These are phyloP conservation scores for Chlamydomonas eustigma DNA, from an alignment of 139 green algal species.

Conservation along the genomic window DNA sequence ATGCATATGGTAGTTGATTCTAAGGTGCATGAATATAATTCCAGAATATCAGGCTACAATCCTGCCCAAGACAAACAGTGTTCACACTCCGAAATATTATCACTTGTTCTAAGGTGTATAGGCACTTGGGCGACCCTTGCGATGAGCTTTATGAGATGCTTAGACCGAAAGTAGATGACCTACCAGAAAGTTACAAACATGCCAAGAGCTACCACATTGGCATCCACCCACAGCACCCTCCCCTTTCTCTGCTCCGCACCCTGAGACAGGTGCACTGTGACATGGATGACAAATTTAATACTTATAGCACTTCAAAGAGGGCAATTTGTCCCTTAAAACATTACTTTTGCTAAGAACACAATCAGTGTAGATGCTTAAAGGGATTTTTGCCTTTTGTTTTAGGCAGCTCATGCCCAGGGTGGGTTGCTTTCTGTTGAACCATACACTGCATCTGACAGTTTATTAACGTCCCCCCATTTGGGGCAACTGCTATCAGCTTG, in stretches of 20 bases:
- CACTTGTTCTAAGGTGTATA: constrained; percentile 45
- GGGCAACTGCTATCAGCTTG: constrained; percentile 23
- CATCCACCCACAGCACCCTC: constrained; percentile 46
- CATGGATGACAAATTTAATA: background rate
- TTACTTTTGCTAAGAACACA: background rate
- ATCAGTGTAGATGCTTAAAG: background rate
- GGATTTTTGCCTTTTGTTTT: background rate
- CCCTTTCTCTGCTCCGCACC: constrained; percentile 23
- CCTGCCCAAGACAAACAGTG: background rate
- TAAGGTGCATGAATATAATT: background rate
- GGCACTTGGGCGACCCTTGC: constrained; percentile 32
- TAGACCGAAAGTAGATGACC: constrained; percentile 31
- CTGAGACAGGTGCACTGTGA: constrained; percentile 1
- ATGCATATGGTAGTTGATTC: background rate
- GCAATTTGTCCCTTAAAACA: background rate
- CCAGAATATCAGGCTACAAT: background rate
- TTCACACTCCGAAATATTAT: background rate
- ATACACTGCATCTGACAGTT: constrained; percentile 33
- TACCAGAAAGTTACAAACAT: constrained; percentile 34
- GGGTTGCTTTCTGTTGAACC: constrained; percentile 44
- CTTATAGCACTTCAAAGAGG: background rate
- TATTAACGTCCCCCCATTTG: constrained; percentile 16
- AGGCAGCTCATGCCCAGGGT: background rate
- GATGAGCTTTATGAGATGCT: constrained; percentile 52
- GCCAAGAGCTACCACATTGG: constrained; percentile 47